Evolutionary conservation across 148 eudicot species (phyloP).

Genomic region (Chenopodium formosanum): DNA sequence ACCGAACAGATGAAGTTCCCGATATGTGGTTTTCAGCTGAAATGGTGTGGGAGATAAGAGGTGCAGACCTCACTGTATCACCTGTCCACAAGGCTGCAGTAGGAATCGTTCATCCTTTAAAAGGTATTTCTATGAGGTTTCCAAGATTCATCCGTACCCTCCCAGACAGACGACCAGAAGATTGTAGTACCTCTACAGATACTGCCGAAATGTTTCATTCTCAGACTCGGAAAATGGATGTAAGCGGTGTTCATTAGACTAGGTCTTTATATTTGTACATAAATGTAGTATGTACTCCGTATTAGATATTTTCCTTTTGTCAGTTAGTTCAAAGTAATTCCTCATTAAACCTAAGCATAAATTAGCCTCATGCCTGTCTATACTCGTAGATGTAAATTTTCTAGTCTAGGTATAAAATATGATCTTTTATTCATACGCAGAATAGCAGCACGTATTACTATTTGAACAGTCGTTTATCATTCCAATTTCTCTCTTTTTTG

Average conservation of each 20-base stretch:
- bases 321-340: background rate
- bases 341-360: no score
- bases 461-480: no score
- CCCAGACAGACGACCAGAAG: slow-evolving; percentile 74
- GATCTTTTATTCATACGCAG: no score
- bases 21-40: slow-evolving; percentile 91
- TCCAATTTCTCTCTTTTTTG: no score
- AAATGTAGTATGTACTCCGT: background rate
- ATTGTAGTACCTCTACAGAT: slow-evolving; percentile 72
- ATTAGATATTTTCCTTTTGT: slow-evolving; percentile 10
- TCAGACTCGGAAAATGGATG: slow-evolving; percentile 90
- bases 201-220: slow-evolving; percentile 81
- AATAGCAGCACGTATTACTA: no score
- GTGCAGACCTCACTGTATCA: slow-evolving; percentile 88
- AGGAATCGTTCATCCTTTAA: slow-evolving; percentile 78
- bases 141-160: slow-evolving; percentile 70
- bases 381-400: no score
- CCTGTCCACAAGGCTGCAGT: slow-evolving; percentile 95
- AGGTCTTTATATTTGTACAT: slow-evolving; percentile 6
- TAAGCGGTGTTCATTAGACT: slow-evolving; percentile 27
- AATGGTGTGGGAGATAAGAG: slow-evolving; percentile 89
- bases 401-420: no score
- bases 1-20: slow-evolving; percentile 71
- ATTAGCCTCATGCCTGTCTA: no score
- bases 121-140: slow-evolving; percentile 86